Evolutionary conservation across 768 basidiomycete genomes (phyloP), one percentile per base, ranked within the genome.

Genomic region (Boletellus sp.): DNA sequence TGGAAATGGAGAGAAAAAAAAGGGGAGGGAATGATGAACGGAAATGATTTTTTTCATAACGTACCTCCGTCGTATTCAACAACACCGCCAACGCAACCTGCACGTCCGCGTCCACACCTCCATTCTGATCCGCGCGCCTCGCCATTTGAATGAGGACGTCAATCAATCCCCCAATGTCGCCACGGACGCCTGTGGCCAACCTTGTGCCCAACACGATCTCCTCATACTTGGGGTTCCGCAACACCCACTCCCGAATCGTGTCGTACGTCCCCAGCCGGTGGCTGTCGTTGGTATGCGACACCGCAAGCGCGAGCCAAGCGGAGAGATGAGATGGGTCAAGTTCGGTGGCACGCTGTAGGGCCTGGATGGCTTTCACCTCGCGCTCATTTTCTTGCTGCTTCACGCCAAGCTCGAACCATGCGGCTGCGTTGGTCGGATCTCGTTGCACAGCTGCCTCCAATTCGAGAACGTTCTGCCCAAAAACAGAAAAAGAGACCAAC

Each of bases 381-480:
- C 94, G 84, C 67, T 99, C 96, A 65, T 94, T 96, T 70, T 96
- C 94, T 68, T 99, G 96, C 63, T 98, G 96, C 68, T 90, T 94
- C 42, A 99, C 85, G 22, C 96, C 96, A 43, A 98, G 84, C 56
- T 87, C 81, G 63, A 80, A 94, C 96, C 96, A 99, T 9, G 85
- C 86, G 32, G 70, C 56, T 4, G 88, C 83, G 58, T 88, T 79
- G 9, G 65, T 71, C 53, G 85, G 83, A 59, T 93, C 79, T 35
- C 77, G 79, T 62, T 95, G 90, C 13, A 95, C 93, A 22, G 78
- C 78, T 7, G 95, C 95, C 71, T 99, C 95, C 12, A 92, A 74
- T 65, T 93, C 87, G 26, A 97, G 74, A 9, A 97, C 83, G 57
- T 78, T 87, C 93, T 97, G 70, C 43, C 60, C 16, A 46, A 47